Percentiles rank a stretch among this genome's conserved stretches.
These are phyloP conservation scores for Oldenlandia corymbosa DNA, from an alignment of 257 asterid species.

Conservation along the genomic window DNA sequence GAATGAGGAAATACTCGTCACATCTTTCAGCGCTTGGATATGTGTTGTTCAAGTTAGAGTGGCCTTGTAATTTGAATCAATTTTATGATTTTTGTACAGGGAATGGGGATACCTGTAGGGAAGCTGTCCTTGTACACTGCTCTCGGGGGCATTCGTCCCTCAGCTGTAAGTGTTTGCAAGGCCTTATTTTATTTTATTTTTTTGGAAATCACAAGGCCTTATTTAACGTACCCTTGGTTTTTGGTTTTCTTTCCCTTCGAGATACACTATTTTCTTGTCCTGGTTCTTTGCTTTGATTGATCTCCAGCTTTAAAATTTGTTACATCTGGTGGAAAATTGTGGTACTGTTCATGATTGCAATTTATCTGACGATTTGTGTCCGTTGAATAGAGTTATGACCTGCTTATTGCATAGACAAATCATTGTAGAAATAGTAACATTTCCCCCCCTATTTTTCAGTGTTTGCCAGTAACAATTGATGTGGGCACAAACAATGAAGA, in stretches of 20 bases:
- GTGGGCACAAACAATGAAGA: constrained; percentile 90
- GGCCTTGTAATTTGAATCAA: constrained; percentile 4
- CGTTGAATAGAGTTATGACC: not conserved
- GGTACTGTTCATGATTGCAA: too few relatives aligned
- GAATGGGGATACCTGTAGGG: constrained; percentile 98
- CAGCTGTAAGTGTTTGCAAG: constrained; percentile 39
- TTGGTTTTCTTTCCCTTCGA: not conserved
- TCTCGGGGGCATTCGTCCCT: constrained; percentile 93
- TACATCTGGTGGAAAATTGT: too few relatives aligned
- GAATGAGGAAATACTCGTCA: not conserved
- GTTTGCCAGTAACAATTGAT: constrained; percentile 88
- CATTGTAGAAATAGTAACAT: not conserved
- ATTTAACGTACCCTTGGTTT: too few relatives aligned
- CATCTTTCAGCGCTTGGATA: not conserved
- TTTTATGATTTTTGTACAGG: constrained; percentile 38
- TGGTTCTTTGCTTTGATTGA: not conserved
- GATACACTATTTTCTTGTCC: not conserved
- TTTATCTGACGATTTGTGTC: not conserved
- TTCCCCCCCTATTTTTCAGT: constrained; percentile 34
- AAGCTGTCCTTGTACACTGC: constrained; percentile 87
- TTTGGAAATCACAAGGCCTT: too few relatives aligned
- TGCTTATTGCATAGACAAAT: not conserved
- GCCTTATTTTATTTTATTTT: constrained; percentile 2
- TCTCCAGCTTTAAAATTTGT: too few relatives aligned
- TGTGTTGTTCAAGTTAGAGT: not conserved